These are phyloP conservation scores for Hypoxylon cercidicola DNA, from an alignment of 495 filamentous ascomycete genomes.

Conservation along the genomic window DNA sequence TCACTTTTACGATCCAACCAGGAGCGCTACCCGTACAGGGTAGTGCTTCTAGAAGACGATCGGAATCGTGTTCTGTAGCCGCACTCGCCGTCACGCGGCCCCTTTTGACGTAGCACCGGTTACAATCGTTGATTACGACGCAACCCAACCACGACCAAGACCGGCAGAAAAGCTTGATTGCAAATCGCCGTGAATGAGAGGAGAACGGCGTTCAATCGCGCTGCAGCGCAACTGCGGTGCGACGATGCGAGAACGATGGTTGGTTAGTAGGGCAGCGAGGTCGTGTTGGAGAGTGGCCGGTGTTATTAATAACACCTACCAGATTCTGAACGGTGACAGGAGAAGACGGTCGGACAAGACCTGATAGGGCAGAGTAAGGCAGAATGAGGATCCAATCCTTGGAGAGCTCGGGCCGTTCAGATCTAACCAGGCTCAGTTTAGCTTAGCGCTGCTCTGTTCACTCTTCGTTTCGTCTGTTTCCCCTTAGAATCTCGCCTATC, in stretches of 20 bases:
- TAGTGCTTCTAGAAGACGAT: constrained; percentile 41
- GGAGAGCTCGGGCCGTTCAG: constrained; percentile 27
- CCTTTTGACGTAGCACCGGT: constrained; percentile 31
- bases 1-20: constrained; percentile 31
- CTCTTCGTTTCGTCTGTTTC: not conserved
- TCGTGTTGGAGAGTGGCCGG: constrained; percentile 25
- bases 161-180: constrained; percentile 45
- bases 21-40: constrained; percentile 10
- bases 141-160: constrained; percentile 32
- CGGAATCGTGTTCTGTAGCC: constrained; percentile 31
- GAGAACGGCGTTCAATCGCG: constrained; percentile 9
- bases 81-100: constrained; percentile 39
- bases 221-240: constrained; percentile 19
- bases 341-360: constrained; percentile 7
- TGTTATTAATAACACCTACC: constrained; percentile 36
- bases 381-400: constrained; percentile 1
- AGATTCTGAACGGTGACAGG: constrained; percentile 4
- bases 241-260: constrained; percentile 18
- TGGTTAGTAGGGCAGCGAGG: constrained; percentile 15
- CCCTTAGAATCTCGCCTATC: constrained; percentile 23
- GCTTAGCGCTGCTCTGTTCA: constrained; percentile 8
- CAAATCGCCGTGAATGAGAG: constrained; percentile 37
- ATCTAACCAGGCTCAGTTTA: constrained; percentile 25
- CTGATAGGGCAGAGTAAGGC: constrained; percentile 27
- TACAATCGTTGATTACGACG: constrained; percentile 27